These are phyloP conservation scores for Aspergillus versicolor DNA, from an alignment of 2,329 filamentous ascomycete species.

Conservation along the genomic window DNA sequence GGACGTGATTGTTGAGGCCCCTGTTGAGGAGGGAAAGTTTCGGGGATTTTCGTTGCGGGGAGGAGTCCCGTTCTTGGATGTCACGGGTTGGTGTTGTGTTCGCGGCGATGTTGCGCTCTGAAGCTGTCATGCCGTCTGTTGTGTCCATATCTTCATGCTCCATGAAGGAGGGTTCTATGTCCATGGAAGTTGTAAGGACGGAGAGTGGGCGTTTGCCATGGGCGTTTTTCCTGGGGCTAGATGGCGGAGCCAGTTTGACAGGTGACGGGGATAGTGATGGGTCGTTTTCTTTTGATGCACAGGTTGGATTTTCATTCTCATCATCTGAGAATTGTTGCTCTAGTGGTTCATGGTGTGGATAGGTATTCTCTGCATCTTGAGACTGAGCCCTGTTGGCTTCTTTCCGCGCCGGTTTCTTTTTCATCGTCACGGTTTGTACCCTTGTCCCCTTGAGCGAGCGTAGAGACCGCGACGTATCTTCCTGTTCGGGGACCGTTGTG, in stretches of 20 bases:
- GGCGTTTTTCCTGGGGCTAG: conserved; percentile 36
- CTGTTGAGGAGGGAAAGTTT: conserved; percentile 29
- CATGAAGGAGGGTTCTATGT: conserved; percentile 21
- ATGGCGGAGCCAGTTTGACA: conserved; percentile 30
- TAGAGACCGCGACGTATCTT: conserved; percentile 20
- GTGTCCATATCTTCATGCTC: conserved; percentile 28
- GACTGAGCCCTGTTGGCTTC: conserved; percentile 6
- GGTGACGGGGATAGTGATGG: conserved; percentile 41
- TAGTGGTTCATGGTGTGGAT: conserved; percentile 13
- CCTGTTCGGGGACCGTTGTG: conserved; percentile 25
- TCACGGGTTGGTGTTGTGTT: conserved; percentile 23
- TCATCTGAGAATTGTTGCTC: conserved; percentile 14
- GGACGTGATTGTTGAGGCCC: conserved; percentile 20
- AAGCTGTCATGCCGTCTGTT: conserved; percentile 31
- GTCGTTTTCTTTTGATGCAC: conserved; percentile 52
- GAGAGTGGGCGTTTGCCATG: conserved; percentile 46
- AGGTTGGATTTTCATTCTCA: conserved; percentile 31
- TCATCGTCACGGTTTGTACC: conserved; percentile 31
- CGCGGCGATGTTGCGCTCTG: conserved; percentile 43
- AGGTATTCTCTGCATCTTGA: background rate
- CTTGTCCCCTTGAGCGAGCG: conserved; percentile 16
- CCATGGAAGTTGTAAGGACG: conserved; percentile 35
- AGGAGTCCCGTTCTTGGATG: conserved; percentile 15
- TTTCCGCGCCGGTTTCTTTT: conserved; percentile 24
- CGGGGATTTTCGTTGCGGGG: conserved; percentile 36